Evolutionary conservation across 805 yeast genomes (phyloP).

Genomic region (Zygotorulaspora chibaensis): DNA sequence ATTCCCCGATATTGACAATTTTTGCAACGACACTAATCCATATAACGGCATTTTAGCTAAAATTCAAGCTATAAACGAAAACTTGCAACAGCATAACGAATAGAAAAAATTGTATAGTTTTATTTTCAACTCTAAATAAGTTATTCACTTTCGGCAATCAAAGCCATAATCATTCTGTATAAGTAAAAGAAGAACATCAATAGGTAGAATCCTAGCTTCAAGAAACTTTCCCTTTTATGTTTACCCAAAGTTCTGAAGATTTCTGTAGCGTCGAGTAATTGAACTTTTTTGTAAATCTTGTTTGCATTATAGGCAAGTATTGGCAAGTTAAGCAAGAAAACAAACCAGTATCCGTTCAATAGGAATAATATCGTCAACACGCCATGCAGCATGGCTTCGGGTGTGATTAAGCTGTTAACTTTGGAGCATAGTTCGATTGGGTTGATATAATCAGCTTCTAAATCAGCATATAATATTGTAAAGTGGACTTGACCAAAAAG

Average conservation of each 20-base stretch:
- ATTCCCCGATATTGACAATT: slow-evolving; percentile 6
- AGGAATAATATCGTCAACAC: slow-evolving; percentile 65
- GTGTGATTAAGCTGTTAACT: slow-evolving; percentile 81
- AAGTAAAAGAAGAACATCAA: slow-evolving; percentile 91
- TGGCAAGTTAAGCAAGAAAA: slow-evolving; percentile 78
- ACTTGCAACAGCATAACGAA: slow-evolving; percentile 5
- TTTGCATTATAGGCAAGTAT: slow-evolving; percentile 77
- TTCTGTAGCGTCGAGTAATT: slow-evolving; percentile 93
- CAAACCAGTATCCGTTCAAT: slow-evolving; percentile 88
- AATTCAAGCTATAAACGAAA: slow-evolving; percentile 15
- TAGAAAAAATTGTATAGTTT: background rate
- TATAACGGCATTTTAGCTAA: slow-evolving; percentile 19
- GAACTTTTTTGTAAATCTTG: slow-evolving; percentile 74
- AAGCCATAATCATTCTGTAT: slow-evolving; percentile 92
- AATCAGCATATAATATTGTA: slow-evolving; percentile 91
- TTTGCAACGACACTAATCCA: slow-evolving; percentile 18
- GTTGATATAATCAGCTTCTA: slow-evolving; percentile 94
- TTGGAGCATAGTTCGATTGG: slow-evolving; percentile 95
- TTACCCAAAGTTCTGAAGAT: slow-evolving; percentile 90
- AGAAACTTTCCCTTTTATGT: slow-evolving; percentile 87
- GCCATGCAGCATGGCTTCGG: slow-evolving; percentile 84
- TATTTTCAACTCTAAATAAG: slow-evolving; percentile 5
- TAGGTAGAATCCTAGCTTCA: slow-evolving; percentile 87
- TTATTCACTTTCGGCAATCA: slow-evolving; percentile 54
- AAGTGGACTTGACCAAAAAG: slow-evolving; percentile 90